Conservation (phyloP, 768 basidiomycete species). For the Rickenella mellea region DNA sequence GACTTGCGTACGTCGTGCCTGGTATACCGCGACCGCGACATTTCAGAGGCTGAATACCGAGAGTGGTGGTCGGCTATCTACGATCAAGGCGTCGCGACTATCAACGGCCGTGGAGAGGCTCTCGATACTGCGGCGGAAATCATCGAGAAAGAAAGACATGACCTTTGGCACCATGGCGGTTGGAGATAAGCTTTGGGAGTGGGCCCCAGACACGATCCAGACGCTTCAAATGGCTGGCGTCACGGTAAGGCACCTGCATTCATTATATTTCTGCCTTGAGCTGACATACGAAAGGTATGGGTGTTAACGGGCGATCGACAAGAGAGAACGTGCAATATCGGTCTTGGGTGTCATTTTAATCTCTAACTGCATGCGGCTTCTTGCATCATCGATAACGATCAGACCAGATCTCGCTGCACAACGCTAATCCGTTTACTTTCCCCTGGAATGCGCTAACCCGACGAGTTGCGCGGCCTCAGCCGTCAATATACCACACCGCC, state of each 20-base stretch:
- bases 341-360: conserved; percentile 95
- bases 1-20: conserved; percentile 94
- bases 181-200: conserved; percentile 97
- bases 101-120: conserved; percentile 91
- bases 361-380: no score
- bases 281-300: conserved; percentile 95
- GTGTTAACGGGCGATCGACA: conserved; percentile 96
- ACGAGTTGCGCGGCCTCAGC: no score
- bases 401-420: no score
- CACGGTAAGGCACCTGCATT: conserved; percentile 57
- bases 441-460: no score
- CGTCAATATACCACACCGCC: no score
- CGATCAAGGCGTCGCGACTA: conserved; percentile 86
- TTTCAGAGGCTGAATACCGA: conserved; percentile 81
- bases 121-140: conserved; percentile 91
- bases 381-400: no score
- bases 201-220: conserved; percentile 96
- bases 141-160: conserved; percentile 87
- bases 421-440: no score
- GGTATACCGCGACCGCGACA: conserved; percentile 87
- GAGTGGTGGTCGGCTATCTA: conserved; percentile 88
- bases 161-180: conserved; percentile 95
- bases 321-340: conserved; percentile 99
- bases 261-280: not conserved
- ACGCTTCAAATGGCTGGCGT: conserved; percentile 97